These are phyloP conservation scores for Rhynchosporium graminicola DNA, from an alignment of 2,329 filamentous ascomycete species.

Conservation along the genomic window DNA sequence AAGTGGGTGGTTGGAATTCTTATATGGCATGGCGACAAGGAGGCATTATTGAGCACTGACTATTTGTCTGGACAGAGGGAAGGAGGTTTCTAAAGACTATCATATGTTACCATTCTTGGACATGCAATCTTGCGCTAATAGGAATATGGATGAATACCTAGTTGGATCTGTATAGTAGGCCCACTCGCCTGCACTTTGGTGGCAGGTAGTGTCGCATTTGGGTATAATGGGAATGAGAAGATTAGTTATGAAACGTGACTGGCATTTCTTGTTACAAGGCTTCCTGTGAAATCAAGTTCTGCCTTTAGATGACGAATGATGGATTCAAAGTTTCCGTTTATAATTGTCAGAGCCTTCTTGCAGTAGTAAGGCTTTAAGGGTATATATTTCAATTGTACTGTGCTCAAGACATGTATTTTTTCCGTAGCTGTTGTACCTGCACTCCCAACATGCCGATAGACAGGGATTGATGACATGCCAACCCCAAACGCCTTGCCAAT, in stretches of 20 bases:
- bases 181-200: background rate
- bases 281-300: no score
- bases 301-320: no score
- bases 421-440: background rate
- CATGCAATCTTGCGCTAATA: conserved; percentile 4
- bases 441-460: background rate
- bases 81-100: background rate
- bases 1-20: conserved; percentile 7
- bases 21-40: background rate
- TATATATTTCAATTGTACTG: conserved; percentile 1
- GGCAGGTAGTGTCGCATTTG: conserved; percentile 3
- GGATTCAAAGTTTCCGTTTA: no score
- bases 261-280: conserved; percentile 5
- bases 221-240: conserved; percentile 16
- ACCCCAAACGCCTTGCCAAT: conserved; percentile 23
- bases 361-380: background rate
- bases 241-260: conserved; percentile 16
- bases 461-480: background rate
- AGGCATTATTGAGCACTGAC: background rate
- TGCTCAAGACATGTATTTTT: background rate
- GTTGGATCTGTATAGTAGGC: conserved; percentile 13
- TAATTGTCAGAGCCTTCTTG: no score
- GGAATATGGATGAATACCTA: background rate
- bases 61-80: background rate
- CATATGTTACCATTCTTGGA: conserved; percentile 3